phyloP scores from a whole-genome alignment of 2,329 filamentous ascomycete species.

The Calycina marina region DNA sequence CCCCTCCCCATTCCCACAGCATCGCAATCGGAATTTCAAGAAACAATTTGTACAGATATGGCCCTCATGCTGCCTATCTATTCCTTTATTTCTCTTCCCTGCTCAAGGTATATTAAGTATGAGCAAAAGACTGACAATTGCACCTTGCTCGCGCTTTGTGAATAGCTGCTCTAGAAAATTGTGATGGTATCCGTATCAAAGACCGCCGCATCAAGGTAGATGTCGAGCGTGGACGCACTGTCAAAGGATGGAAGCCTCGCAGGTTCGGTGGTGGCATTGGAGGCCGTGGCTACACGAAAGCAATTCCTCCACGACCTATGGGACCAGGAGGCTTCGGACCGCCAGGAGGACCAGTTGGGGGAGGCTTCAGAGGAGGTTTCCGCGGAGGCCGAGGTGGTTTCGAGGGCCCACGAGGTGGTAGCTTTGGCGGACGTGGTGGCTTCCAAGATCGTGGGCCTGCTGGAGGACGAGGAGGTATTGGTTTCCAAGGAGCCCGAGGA shows the following conservation, averaged over 20 bases:
- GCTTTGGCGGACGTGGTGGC: constrained; percentile 33
- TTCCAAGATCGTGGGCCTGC: constrained; percentile 20
- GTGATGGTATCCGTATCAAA: constrained; percentile 83
- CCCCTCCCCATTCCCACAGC: constrained; percentile 24
- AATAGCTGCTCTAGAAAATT: constrained; percentile 76
- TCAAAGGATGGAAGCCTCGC: constrained; percentile 83
- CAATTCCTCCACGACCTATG: constrained; percentile 53
- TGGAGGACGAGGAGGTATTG: constrained; percentile 22
- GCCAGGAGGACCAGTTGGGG: constrained; percentile 31
- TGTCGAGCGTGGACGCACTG: constrained; percentile 88
- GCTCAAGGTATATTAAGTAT: constrained; percentile 30
- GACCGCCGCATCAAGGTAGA: constrained; percentile 87
- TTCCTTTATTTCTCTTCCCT: constrained; percentile 17
- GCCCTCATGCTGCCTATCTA: constrained; percentile 25
- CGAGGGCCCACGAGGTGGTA: constrained; percentile 21
- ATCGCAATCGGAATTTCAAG: constrained; percentile 9
- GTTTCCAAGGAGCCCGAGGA: constrained; percentile 20
- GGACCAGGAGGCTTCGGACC: constrained; percentile 47
- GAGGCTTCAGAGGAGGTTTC: constrained; percentile 28
- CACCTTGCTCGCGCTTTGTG: constrained; percentile 41
- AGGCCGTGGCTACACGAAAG: constrained; percentile 84
- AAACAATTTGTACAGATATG: constrained; percentile 30
- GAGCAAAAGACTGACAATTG: constrained; percentile 56
- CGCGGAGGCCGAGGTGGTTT: constrained; percentile 39
- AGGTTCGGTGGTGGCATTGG: constrained; percentile 86